phyloP scores from a whole-genome alignment of 2,329 filamentous ascomycete genomes.

The Fusarium devonianum region DNA sequence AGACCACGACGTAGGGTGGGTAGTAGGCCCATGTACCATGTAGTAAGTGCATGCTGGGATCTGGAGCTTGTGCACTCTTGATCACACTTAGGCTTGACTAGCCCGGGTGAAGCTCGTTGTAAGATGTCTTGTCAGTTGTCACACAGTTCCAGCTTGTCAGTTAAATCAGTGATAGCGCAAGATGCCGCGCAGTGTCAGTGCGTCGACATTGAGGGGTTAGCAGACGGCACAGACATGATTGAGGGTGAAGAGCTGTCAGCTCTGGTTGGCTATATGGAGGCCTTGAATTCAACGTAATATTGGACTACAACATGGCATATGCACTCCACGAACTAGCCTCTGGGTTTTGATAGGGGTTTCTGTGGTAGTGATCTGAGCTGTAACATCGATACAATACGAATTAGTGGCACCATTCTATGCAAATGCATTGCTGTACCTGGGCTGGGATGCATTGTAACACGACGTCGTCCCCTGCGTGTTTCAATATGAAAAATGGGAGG shows the following conservation, averaged over 20 bases:
- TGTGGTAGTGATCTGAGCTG: slow-evolving; percentile 7
- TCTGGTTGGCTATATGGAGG: slow-evolving; percentile 28
- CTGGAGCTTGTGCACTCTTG: slow-evolving; percentile 38
- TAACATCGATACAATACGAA: background rate
- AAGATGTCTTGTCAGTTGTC: slow-evolving; percentile 17
- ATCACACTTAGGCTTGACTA: slow-evolving; percentile 36
- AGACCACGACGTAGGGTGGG: slow-evolving; percentile 23
- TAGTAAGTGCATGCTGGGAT: slow-evolving; percentile 31
- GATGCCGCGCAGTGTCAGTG: slow-evolving; percentile 22
- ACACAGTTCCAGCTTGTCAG: slow-evolving; percentile 22
- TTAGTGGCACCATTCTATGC: slow-evolving; percentile 13
- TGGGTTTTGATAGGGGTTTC: slow-evolving; percentile 5
- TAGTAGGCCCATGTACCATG: slow-evolving; percentile 3
- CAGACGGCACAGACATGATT: slow-evolving; percentile 12
- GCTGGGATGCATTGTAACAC: slow-evolving; percentile 28
- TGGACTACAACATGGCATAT: slow-evolving; percentile 8
- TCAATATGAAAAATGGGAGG: slow-evolving; percentile 13
- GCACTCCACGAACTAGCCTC: slow-evolving; percentile 1
- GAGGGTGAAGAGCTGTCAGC: slow-evolving; percentile 28
- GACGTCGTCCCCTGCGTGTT: slow-evolving; percentile 6
- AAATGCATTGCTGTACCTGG: slow-evolving; percentile 19
- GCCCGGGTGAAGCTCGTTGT: slow-evolving; percentile 24
- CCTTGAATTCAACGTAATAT: slow-evolving; percentile 1
- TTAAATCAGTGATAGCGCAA: slow-evolving; percentile 33
- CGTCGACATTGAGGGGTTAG: slow-evolving; percentile 25